A percentile compares a stretch with the other conserved stretches of the same genome.
Conservation (phyloP, 768 basidiomycete species). For the Cubamyces lactineus region DNA sequence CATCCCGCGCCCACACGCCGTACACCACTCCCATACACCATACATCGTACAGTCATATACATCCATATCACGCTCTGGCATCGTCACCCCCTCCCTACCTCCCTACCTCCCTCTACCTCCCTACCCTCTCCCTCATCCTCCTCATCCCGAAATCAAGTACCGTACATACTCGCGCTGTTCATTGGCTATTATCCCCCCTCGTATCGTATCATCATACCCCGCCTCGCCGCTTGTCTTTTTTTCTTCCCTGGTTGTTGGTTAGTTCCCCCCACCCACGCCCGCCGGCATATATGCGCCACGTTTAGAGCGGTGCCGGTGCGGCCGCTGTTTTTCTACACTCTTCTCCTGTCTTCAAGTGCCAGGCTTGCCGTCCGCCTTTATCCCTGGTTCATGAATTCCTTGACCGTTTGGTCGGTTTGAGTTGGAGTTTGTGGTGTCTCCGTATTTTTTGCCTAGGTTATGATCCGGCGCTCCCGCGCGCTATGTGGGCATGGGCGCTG, state of each 20-base stretch:
- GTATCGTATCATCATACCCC: conserved; percentile 22
- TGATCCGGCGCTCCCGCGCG: too few species aligned
- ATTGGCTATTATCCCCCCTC: conserved; percentile 10
- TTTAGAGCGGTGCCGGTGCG: not conserved
- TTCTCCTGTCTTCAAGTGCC: too few species aligned
- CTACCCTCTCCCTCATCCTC: not conserved
- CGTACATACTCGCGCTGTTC: conserved; percentile 22
- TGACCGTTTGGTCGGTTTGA: too few species aligned
- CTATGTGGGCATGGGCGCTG: not conserved
- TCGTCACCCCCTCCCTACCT: not conserved
- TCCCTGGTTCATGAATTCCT: too few species aligned
- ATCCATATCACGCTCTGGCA: conserved; percentile 1
- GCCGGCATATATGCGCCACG: not conserved
- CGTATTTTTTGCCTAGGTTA: too few species aligned
- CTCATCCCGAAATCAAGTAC: conserved; percentile 7
- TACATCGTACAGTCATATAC: conserved; percentile 15
- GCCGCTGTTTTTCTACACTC: not conserved
- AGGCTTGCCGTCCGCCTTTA: too few species aligned
- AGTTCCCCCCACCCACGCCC: conserved; percentile 1
- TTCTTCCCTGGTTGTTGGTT: conserved; percentile 19
- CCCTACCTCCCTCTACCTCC: not conserved
- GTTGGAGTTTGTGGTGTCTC: too few species aligned
- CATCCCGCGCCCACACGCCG: conserved; percentile 6
- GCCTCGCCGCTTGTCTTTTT: conserved; percentile 19
- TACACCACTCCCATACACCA: conserved; percentile 11